Evolutionary conservation across 2,329 filamentous ascomycete species (phyloP).

Genomic region (Botrytis fragariae): DNA sequence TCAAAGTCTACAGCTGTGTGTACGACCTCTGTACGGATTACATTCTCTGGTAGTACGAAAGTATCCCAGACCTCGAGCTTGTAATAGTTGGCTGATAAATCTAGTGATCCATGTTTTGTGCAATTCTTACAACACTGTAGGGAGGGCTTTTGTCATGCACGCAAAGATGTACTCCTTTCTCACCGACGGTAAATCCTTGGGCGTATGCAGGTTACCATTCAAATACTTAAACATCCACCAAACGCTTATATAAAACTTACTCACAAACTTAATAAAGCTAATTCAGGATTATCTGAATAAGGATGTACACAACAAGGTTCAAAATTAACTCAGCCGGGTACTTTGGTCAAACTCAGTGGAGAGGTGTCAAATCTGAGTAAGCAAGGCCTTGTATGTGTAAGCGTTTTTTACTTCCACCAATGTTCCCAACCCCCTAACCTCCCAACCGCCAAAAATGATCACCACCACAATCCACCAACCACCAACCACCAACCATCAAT

Average conservation of each 20-base stretch:
- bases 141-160: background rate
- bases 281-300: background rate
- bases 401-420: background rate
- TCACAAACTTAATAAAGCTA: background rate
- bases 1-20: background rate
- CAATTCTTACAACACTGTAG: background rate
- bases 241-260: background rate
- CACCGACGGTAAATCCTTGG: background rate
- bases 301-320: background rate
- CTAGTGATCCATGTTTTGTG: background rate
- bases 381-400: constrained; percentile 20
- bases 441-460: constrained; percentile 6
- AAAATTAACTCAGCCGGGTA: constrained; percentile 1
- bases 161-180: background rate
- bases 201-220: background rate
- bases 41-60: too few species aligned
- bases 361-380: constrained; percentile 16
- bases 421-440: background rate
- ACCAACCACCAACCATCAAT: constrained; percentile 1
- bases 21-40: background rate
- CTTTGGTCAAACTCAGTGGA: constrained; percentile 9
- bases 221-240: background rate
- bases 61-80: background rate
- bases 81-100: background rate
- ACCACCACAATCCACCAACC: constrained; percentile 1